Base-by-base conservation (phyloP, 129 eudicot species). In the Ambrosia trifida region DNA sequence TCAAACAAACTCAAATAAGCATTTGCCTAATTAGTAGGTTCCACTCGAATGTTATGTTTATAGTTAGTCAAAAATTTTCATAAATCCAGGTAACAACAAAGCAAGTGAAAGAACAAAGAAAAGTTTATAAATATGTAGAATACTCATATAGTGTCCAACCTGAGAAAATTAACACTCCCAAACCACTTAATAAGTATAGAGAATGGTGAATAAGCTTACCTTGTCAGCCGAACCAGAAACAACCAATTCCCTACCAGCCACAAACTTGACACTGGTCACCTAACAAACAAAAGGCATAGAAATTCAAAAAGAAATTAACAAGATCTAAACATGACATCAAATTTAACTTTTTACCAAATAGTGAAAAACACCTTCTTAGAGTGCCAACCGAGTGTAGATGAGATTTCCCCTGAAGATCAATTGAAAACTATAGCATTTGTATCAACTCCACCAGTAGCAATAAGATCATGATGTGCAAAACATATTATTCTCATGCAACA, bases 261-360 rank as follows among this genome's bases (percentile, higher is more conserved):
- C 98, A 82, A 94, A 86, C 66, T 86, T 94, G 70, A 94, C 92
- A 59, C 97, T 89, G 47, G 93, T 90, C 40, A 94, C 97, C 98
- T 94, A 68, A 73, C 40, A 70, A 59, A 75, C 43, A n/a, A n/a
- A 41, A 18, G 11, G 49, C 60, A 62, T 10, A 74, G 44, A 68
- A 69, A 58, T 75, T 50, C 45, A 47, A 38, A 47, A 68, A 74
- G 5, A 4, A 56, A 73, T 45, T n/a, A 41, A 53, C 68, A 67
- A 13, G 64, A 59, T 32, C 24, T 4, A 35, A 30, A 53, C 57
- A 44, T 32, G 61, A 60, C 4, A 53, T 19, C 28, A 66, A 64
- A 36, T 5, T 30, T 28, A 28, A 66, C 51, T 20, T 56, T 46
- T 69, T 58, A 60, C 24, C 45, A 69, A 83, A 53, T 47, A 73